These are phyloP conservation scores for Coniosporium apollinis DNA, from an alignment of 495 filamentous ascomycete species.

Conservation along the genomic window DNA sequence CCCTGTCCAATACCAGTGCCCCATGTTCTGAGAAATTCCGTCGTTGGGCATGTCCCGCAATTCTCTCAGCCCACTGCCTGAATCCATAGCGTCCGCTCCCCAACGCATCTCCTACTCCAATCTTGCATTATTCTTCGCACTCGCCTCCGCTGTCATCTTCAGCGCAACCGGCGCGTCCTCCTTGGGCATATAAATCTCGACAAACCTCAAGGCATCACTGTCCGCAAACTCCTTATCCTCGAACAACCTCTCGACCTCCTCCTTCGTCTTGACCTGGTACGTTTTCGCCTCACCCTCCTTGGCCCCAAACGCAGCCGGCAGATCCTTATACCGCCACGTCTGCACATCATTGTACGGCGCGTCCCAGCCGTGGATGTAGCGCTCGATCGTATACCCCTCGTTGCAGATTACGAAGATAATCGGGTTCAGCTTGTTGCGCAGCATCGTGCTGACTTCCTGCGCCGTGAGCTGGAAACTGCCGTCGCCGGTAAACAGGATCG, in stretches of 20 bases:
- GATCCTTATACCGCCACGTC: conserved; percentile 34
- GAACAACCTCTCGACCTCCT: conserved; percentile 52
- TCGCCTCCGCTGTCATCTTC: conserved; percentile 44
- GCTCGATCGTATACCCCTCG: conserved; percentile 35
- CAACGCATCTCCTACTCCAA: no score
- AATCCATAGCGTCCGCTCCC: no score
- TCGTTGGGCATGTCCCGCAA: no score
- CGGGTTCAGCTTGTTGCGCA: conserved; percentile 56
- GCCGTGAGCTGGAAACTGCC: conserved; percentile 72
- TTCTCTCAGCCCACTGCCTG: no score
- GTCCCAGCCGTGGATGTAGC: conserved; percentile 31
- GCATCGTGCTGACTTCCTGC: conserved; percentile 77
- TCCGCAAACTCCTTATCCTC: conserved; percentile 44
- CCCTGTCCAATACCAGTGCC: no score
- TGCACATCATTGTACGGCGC: conserved; percentile 34
- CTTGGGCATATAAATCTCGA: conserved; percentile 74
- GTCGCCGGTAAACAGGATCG: conserved; percentile 73
- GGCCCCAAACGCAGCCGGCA: conserved; percentile 54
- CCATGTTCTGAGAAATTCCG: no score
- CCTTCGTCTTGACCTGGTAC: conserved; percentile 53
- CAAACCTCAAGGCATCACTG: conserved; percentile 41
- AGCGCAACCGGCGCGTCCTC: conserved; percentile 62
- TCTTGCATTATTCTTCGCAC: conserved; percentile 53
- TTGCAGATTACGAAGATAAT: conserved; percentile 49
- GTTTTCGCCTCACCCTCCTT: conserved; percentile 34